A percentile compares a stretch with the other conserved stretches of the same genome.
Evolutionary conservation across 1,284 basidiomycete species (phyloP).

Genomic region (Anthracocystis panici-leucophaei): DNA sequence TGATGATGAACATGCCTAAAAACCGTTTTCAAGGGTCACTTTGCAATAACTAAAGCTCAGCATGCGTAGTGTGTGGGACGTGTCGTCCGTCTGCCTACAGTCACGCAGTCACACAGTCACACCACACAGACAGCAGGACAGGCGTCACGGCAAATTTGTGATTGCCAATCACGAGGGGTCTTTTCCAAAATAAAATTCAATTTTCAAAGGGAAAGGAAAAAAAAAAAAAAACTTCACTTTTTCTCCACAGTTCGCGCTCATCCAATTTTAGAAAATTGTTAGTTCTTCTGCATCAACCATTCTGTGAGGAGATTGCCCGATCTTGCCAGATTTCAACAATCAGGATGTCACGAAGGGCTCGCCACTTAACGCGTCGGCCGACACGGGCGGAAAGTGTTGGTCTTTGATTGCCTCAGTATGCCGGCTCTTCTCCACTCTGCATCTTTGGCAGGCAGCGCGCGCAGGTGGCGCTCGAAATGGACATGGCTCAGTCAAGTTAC

Average conservation of each 20-base stretch:
- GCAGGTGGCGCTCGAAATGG: conserved; percentile 8
- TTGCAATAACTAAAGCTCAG: neutral
- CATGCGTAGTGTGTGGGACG: neutral
- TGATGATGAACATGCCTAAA: neutral
- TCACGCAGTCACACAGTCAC: neutral
- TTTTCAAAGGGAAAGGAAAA: neutral
- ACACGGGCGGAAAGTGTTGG: conserved; percentile 34
- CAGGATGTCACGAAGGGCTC: neutral
- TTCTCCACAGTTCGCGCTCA: conserved; percentile 1
- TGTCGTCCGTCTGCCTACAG: neutral
- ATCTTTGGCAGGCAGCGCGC: neutral
- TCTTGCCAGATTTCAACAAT: neutral
- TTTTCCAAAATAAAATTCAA: neutral
- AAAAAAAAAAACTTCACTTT: neutral
- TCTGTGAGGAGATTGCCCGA: too few species aligned
- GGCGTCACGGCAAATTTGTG: neutral
- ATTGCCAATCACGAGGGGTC: neutral
- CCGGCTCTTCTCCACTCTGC: conserved; percentile 6
- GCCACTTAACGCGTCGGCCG: conserved; percentile 17
- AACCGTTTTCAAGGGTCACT: too few species aligned
- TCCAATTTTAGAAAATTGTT: too few species aligned
- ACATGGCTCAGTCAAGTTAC: neutral
- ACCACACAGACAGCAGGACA: neutral
- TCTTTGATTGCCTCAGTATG: too few species aligned
- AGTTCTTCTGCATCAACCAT: too few species aligned